Percentiles rank a stretch among this genome's conserved stretches.
Conservation (phyloP, 805 yeast genomes). For the Saccharomycopsis synnaedendra region DNA sequence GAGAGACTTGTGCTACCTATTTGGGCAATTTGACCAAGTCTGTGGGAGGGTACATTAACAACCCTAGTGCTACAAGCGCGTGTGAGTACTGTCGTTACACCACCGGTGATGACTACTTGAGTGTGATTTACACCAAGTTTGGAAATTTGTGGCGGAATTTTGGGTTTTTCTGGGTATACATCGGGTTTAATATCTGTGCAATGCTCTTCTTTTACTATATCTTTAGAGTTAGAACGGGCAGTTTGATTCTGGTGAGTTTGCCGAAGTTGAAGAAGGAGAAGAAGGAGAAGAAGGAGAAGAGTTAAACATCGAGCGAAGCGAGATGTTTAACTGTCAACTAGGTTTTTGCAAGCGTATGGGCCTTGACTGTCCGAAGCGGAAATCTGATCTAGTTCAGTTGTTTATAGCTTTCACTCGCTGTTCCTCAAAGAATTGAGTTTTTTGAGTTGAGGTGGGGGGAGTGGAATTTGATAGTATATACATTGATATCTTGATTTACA, state of each 20-base stretch:
- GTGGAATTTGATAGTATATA: too few relatives aligned
- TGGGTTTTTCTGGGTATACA: conserved; percentile 49
- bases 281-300: too few relatives aligned
- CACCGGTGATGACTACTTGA: conserved; percentile 38
- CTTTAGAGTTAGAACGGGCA: conserved; percentile 18
- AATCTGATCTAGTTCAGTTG: too few relatives aligned
- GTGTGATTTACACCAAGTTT: conserved; percentile 32
- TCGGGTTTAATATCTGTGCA: conserved; percentile 37
- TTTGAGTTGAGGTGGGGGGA: too few relatives aligned
- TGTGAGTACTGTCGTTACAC: conserved; percentile 40
- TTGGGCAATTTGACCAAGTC: conserved; percentile 30
- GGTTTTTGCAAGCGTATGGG: too few relatives aligned
- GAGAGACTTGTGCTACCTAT: conserved; percentile 54
- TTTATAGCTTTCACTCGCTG: too few relatives aligned
- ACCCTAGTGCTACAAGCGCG: conserved; percentile 35
- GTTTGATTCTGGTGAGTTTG: not conserved
- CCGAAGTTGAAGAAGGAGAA: too few relatives aligned
- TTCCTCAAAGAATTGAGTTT: too few relatives aligned
- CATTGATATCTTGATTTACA: too few relatives aligned
- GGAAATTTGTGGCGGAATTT: conserved; percentile 52
- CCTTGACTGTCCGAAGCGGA: too few relatives aligned
- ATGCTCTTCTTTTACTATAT: conserved; percentile 28
- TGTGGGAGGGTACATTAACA: conserved; percentile 44
- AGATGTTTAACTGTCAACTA: too few relatives aligned
- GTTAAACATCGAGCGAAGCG: too few relatives aligned